Evolutionary conservation across 2,329 filamentous ascomycete species (phyloP).

Genomic region (Pyrenophora teres): DNA sequence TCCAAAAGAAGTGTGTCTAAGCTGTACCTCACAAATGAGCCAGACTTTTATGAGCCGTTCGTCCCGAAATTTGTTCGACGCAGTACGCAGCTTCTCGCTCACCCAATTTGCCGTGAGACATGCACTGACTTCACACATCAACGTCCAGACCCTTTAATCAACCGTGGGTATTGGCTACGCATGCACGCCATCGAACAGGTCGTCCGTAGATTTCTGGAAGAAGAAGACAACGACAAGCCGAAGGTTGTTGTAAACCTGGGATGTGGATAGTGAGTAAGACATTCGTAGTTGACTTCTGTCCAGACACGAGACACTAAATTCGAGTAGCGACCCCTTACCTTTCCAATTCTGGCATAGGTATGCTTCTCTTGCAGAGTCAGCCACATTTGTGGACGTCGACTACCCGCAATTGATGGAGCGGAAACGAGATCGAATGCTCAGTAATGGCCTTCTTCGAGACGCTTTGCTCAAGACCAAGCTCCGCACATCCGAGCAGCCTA

Average conservation of each 20-base stretch:
- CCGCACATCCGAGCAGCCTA: slow-evolving; percentile 33
- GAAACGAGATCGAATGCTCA: slow-evolving; percentile 71
- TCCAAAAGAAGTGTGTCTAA: slow-evolving; percentile 93
- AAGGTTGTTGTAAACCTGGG: slow-evolving; percentile 85
- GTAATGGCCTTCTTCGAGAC: slow-evolving; percentile 53
- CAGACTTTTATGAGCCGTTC: slow-evolving; percentile 86
- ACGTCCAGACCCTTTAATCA: slow-evolving; percentile 72
- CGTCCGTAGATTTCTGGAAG: slow-evolving; percentile 73
- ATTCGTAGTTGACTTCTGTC: slow-evolving; percentile 1
- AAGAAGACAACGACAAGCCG: slow-evolving; percentile 57
- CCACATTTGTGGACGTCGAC: slow-evolving; percentile 82
- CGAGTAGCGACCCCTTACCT: slow-evolving; percentile 76
- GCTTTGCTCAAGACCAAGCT: slow-evolving; percentile 35
- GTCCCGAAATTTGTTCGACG: slow-evolving; percentile 81
- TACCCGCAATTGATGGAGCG: slow-evolving; percentile 78
- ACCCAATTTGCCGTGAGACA: background rate
- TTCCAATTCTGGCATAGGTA: slow-evolving; percentile 80
- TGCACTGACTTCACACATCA: slow-evolving; percentile 2
- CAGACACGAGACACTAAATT: slow-evolving; percentile 22
- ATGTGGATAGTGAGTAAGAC: slow-evolving; percentile 78
- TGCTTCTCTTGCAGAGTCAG: slow-evolving; percentile 60
- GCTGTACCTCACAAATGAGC: slow-evolving; percentile 76
- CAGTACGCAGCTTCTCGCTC: slow-evolving; percentile 32
- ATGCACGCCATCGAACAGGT: slow-evolving; percentile 80
- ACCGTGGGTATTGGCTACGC: slow-evolving; percentile 85